Evolutionary conservation across 768 basidiomycete genomes (phyloP), one percentile per base, ranked within the genome.

Genomic region (Fistulinella prunicolor): DNA sequence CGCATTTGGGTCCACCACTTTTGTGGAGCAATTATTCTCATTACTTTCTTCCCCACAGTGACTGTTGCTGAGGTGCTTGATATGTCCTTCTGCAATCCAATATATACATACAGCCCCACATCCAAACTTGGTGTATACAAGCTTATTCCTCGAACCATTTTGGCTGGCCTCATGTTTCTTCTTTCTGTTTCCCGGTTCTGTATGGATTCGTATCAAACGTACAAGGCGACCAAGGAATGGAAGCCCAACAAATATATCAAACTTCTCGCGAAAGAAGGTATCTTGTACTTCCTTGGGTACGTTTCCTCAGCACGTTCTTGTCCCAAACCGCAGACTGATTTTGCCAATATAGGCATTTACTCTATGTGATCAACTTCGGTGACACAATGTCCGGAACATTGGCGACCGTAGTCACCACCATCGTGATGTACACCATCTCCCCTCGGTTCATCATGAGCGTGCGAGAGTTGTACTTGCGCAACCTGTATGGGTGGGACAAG

Each of bases 381-480:
- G 7, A 38, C 23, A 14, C 4, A 2, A 5, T 0, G 6, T 1
- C 17, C 6, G 56, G 24, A 17, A n/a, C 1, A 4, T 24, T 46
- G 8, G 12, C 43, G 35, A 22, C 29, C 32, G 1, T 2, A 16
- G 0, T 51, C 22, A 4, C 26, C 14, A 20, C 22, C 37, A 12
- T 47, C 28, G 3, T 38, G 4, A 20, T 56, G 44, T 59, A 41
- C 16, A n/a, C 32, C 9, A 38, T 60, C 39, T 23, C 53, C 3
- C 53, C 59, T 9, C 56, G 59, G 8, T 61, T 60, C 39, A 49
- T 60, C 22, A 40, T 60, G 17, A 56, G 32, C 39, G 40, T 61
- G 22, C 56, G 59, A 10, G 51, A 50, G 22, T 1, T 53, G 38
- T 23, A 56, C 37, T 1, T 10, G 6, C 34, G 13, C 16, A 45